These are phyloP conservation scores for Rhododendron ovatum DNA, from an alignment of 148 eudicot species.

Conservation along the genomic window DNA sequence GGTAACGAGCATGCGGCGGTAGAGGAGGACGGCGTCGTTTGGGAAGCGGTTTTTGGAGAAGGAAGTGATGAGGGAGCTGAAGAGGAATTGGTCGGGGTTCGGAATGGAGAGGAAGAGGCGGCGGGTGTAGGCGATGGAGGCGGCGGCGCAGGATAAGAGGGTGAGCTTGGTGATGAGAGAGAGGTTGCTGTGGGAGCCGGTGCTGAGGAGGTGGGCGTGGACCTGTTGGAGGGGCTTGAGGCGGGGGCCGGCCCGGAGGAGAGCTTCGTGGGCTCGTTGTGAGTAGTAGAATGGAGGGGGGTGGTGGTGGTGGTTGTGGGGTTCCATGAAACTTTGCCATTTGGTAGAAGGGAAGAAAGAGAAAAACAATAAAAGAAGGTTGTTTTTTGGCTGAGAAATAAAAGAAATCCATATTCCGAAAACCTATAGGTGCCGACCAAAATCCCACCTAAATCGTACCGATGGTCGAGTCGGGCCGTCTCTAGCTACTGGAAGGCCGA, in stretches of 20 bases:
- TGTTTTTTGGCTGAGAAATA: no score
- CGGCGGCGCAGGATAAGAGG: slow-evolving; percentile 31
- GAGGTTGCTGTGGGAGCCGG: slow-evolving; percentile 25
- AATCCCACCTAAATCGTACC: no score
- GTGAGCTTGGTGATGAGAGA: slow-evolving; percentile 49
- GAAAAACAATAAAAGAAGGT: no score
- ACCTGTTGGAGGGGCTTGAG: slow-evolving; percentile 49
- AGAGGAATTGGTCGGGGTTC: slow-evolving; percentile 52
- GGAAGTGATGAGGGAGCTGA: slow-evolving; percentile 47
- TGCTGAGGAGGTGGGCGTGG: slow-evolving; percentile 45
- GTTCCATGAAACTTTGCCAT: slow-evolving; percentile 11
- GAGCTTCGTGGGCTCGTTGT: slow-evolving; percentile 30
- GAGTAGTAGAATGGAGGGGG: neutral
- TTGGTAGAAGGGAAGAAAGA: neutral
- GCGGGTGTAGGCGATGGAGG: slow-evolving; percentile 37
- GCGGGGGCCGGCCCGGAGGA: slow-evolving; percentile 38
- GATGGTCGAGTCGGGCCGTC: no score
- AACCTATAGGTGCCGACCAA: no score
- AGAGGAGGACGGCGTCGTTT: slow-evolving; percentile 34
- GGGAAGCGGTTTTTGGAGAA: slow-evolving; percentile 33
- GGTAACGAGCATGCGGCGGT: slow-evolving; percentile 29
- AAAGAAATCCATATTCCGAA: no score
- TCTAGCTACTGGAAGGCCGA: no score
- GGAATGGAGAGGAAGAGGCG: slow-evolving; percentile 35
- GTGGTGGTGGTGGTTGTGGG: neutral